Conservation (phyloP, 2,329 filamentous ascomycete species). For the Ophiocordyceps polyrhachis-furcata region DNA sequence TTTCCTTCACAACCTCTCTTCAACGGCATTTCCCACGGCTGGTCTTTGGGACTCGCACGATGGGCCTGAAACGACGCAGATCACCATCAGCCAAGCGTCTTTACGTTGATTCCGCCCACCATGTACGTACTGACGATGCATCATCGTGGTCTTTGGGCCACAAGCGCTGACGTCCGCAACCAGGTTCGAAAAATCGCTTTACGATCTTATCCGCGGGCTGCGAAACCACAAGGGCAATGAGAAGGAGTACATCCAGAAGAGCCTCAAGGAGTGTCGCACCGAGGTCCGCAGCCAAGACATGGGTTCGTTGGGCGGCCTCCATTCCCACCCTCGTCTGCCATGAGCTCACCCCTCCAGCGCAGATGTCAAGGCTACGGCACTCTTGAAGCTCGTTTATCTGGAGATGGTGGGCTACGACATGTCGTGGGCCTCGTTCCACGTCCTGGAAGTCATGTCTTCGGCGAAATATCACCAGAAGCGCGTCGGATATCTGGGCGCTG, state of each 20-base stretch:
- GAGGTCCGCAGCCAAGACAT: slow-evolving; percentile 90
- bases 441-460: slow-evolving; percentile 97
- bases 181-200: slow-evolving; percentile 98
- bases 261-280: slow-evolving; percentile 81
- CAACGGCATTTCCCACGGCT: not conserved
- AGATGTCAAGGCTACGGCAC: slow-evolving; percentile 91
- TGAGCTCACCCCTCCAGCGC: not conserved
- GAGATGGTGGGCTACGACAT: slow-evolving; percentile 99
- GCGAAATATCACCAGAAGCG: slow-evolving; percentile 88
- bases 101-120: not conserved
- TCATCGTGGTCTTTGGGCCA: not conserved
- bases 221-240: slow-evolving; percentile 92
- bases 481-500: slow-evolving; percentile 83
- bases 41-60: not conserved
- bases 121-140: not conserved
- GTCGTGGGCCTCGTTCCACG: slow-evolving; percentile 98
- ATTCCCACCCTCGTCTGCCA: not conserved
- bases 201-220: slow-evolving; percentile 93
- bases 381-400: slow-evolving; percentile 90
- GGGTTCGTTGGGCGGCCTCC: slow-evolving; percentile 33
- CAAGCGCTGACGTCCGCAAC: not conserved
- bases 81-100: not conserved
- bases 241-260: slow-evolving; percentile 85
- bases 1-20: not conserved
- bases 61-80: not conserved